Conservation (phyloP, 2,329 filamentous ascomycete genomes). For the Penicillium sp. region DNA sequence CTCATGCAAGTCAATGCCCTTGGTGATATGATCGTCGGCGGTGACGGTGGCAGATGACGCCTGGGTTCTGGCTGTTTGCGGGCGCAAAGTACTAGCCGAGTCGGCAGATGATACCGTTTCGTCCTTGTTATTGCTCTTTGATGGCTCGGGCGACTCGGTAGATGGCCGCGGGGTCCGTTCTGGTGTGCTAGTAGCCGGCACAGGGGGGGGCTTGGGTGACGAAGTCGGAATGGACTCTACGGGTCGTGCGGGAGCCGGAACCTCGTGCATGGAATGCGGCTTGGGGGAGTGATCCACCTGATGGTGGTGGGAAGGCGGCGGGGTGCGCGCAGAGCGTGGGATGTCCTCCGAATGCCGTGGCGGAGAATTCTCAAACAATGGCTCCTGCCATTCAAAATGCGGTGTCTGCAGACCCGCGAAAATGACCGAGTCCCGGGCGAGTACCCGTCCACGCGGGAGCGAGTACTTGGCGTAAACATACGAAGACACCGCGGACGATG, state of each 20-base stretch:
- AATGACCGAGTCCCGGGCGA: slow-evolving; percentile 66
- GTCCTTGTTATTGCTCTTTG: slow-evolving; percentile 29
- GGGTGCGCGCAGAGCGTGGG: slow-evolving; percentile 27
- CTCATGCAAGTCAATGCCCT: slow-evolving; percentile 87
- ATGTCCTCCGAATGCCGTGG: slow-evolving; percentile 28
- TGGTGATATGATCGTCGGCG: slow-evolving; percentile 81
- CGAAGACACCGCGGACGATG: slow-evolving; percentile 58
- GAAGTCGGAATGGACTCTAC: slow-evolving; percentile 10
- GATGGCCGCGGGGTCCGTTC: slow-evolving; percentile 13
- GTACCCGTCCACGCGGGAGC: slow-evolving; percentile 74
- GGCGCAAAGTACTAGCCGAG: slow-evolving; percentile 62
- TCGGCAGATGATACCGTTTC: slow-evolving; percentile 56
- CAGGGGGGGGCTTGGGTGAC: slow-evolving; percentile 9
- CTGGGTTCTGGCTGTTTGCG: slow-evolving; percentile 34
- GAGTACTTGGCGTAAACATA: slow-evolving; percentile 85
- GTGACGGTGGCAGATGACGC: slow-evolving; percentile 31
- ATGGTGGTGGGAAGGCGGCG: slow-evolving; percentile 31
- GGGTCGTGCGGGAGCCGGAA: slow-evolving; percentile 18
- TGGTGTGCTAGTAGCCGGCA: slow-evolving; percentile 1
- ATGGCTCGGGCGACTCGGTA: slow-evolving; percentile 12
- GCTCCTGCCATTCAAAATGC: slow-evolving; percentile 65
- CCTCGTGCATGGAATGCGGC: slow-evolving; percentile 30
- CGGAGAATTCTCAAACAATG: slow-evolving; percentile 44
- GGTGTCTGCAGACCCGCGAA: slow-evolving; percentile 55
- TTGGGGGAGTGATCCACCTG: slow-evolving; percentile 26